These are phyloP conservation scores for Dichotomocladium elegans DNA, from an alignment of 371 early-diverging fungal species.

Conservation along the genomic window DNA sequence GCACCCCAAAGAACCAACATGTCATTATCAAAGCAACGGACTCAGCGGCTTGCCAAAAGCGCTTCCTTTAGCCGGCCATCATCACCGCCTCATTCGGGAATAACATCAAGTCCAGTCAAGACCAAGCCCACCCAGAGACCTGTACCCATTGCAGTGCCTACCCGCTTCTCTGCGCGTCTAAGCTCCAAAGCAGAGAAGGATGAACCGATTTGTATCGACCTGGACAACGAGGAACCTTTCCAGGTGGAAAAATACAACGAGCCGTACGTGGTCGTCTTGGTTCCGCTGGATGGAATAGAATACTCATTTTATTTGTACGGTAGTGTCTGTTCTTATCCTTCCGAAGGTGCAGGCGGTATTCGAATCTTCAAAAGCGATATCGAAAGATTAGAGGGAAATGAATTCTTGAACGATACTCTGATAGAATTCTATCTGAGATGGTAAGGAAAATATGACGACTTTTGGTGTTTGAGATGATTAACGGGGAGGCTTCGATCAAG, in stretches of 20 bases:
- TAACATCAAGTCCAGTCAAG: no score
- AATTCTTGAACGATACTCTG: conserved; percentile 56
- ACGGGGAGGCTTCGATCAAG: neutral
- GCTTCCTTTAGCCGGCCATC: no score
- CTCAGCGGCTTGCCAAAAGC: no score
- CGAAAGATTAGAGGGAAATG: conserved; percentile 41
- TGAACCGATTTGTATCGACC: neutral
- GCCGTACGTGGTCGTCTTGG: neutral
- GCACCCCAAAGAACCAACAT: no score
- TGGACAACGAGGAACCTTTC: neutral
- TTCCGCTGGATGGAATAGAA: no score
- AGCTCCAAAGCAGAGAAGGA: neutral
- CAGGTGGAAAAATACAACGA: neutral
- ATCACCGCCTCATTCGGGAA: no score
- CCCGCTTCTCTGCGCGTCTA: neutral
- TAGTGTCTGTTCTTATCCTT: conserved; percentile 21
- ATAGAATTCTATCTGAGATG: conserved; percentile 54
- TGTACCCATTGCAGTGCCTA: neutral
- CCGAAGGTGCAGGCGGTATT: conserved; percentile 18
- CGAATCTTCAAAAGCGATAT: conserved; percentile 37
- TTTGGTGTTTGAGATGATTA: neutral
- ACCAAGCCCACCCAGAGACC: no score
- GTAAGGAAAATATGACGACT: conserved; percentile 17
- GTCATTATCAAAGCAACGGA: no score
- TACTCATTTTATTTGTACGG: neutral